These are phyloP conservation scores for Sporothrix luriei DNA, from an alignment of 2,329 filamentous ascomycete genomes.

Conservation along the genomic window DNA sequence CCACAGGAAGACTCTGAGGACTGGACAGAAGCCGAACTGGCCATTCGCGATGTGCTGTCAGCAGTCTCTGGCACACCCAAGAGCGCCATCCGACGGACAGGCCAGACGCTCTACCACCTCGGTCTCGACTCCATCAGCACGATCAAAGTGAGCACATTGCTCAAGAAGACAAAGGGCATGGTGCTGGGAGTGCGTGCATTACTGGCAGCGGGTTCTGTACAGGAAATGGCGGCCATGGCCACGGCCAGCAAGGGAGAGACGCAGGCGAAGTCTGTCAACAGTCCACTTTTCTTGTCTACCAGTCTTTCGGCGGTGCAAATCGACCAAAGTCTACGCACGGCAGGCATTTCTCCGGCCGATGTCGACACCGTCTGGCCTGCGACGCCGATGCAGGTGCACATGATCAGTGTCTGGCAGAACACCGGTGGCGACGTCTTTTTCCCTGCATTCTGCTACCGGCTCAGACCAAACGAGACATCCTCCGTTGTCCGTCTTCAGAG, in stretches of 20 bases:
- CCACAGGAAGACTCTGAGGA: background rate
- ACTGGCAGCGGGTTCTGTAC: constrained; percentile 65
- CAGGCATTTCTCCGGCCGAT: constrained; percentile 48
- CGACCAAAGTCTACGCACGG: constrained; percentile 44
- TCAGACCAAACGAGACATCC: constrained; percentile 44
- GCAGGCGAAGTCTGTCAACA: background rate
- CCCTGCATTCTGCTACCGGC: constrained; percentile 66
- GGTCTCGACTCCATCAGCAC: constrained; percentile 91
- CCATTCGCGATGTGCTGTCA: constrained; percentile 54
- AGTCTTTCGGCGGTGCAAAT: constrained; percentile 8
- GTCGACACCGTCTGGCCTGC: constrained; percentile 66
- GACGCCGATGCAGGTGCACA: constrained; percentile 76
- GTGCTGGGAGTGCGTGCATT: constrained; percentile 70
- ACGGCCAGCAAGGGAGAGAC: background rate
- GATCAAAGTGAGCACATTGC: constrained; percentile 75
- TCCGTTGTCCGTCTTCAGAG: constrained; percentile 38
- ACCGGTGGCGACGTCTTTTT: constrained; percentile 70
- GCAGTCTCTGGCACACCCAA: constrained; percentile 62
- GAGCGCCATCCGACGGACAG: constrained; percentile 57
- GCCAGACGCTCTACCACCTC: constrained; percentile 75
- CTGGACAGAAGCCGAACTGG: constrained; percentile 45
- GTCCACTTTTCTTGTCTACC: background rate
- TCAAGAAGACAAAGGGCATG: constrained; percentile 63
- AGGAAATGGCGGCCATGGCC: constrained; percentile 57
- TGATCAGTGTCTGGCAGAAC: constrained; percentile 75